Base-by-base conservation (phyloP, 768 basidiomycete genomes). In the Asterophora parasitica region DNA sequence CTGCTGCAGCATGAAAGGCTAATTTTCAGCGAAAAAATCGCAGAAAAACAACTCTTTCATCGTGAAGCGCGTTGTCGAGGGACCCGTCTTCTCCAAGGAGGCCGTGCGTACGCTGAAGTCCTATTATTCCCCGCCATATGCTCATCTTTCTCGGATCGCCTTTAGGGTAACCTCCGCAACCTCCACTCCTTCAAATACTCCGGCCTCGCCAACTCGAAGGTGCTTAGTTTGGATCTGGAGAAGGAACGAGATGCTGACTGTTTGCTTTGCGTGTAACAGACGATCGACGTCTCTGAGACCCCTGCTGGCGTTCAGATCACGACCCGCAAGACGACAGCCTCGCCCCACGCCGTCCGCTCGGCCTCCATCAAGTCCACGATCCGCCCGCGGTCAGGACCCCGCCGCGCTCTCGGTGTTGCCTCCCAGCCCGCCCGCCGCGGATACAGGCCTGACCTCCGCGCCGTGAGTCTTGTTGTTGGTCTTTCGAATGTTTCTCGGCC, bases 101-200 rank as follows among this genome's bases (percentile, higher is more conserved):
- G 80, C 83, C 45, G 86, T 90, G 62, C 53, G 82, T 79, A 38
- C 27, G 20, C 44, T 44, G 19, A 26, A 7, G 4, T 30, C 50
- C 44, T 36, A 1, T 36, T 40, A 15, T 32, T 31, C 8, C 12
- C 30, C 12, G 9, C 11, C 11, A 5, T 4, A 27, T n/a, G 26
- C 11, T 40, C 26, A 23, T 23, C 23, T 6, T 6, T 23, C 23
- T 23, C 6, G 23, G 39, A 40, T 6, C 8, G 23, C 11, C 4
- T 23, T 27, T 27, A 91, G 90, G 92, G 88, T 57, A 92, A 92
- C 73, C 81, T 92, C 66, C 74, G 77, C 50, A 92, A 88, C 74
- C 59, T 91, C 56, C 87, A 93, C 75, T 93, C 92, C n/a, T 77
- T 79, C 78, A 95, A 94, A 65, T 92, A 78, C 76, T 95, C 92